These are phyloP conservation scores for Candida argentea DNA, from an alignment of 805 yeast genomes.

Conservation along the genomic window DNA sequence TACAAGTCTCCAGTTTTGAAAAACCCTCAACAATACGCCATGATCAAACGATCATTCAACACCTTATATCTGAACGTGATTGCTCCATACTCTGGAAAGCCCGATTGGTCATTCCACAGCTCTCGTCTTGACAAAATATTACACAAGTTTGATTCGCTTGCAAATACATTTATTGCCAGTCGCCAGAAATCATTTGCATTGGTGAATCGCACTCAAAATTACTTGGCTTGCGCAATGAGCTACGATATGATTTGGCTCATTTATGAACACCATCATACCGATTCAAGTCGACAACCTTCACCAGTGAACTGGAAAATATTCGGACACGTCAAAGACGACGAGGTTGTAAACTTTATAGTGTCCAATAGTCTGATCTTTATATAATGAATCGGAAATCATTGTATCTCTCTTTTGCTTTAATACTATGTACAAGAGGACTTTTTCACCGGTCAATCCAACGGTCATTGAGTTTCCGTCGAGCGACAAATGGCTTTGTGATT, in stretches of 20 bases:
- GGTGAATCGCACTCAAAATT: conserved; percentile 23
- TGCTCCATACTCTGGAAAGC: conserved; percentile 7
- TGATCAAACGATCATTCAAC: conserved; percentile 15
- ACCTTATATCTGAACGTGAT: conserved; percentile 10
- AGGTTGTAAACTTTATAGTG: too few species aligned
- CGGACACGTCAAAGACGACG: too few species aligned
- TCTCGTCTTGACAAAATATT: conserved; percentile 14
- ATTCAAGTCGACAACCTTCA: too few species aligned
- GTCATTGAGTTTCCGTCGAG: conserved; percentile 40
- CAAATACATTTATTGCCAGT: conserved; percentile 6
- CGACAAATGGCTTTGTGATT: conserved; percentile 49
- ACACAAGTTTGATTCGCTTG: conserved; percentile 13
- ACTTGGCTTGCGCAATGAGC: conserved; percentile 24
- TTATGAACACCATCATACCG: too few species aligned
- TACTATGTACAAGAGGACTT: too few species aligned
- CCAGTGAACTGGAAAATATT: too few species aligned
- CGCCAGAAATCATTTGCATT: conserved; percentile 14
- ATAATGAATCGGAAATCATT: too few species aligned
- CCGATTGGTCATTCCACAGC: conserved; percentile 16
- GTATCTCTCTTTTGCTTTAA: too few species aligned
- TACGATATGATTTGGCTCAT: conserved; percentile 33
- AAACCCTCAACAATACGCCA: conserved; percentile 14
- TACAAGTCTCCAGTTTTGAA: conserved; percentile 22
- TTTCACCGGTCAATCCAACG: conserved; percentile 35
- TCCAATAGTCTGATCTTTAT: too few species aligned